Conservation (phyloP, 2,329 filamentous ascomycete genomes). For the Sarocladium brachiariae region DNA sequence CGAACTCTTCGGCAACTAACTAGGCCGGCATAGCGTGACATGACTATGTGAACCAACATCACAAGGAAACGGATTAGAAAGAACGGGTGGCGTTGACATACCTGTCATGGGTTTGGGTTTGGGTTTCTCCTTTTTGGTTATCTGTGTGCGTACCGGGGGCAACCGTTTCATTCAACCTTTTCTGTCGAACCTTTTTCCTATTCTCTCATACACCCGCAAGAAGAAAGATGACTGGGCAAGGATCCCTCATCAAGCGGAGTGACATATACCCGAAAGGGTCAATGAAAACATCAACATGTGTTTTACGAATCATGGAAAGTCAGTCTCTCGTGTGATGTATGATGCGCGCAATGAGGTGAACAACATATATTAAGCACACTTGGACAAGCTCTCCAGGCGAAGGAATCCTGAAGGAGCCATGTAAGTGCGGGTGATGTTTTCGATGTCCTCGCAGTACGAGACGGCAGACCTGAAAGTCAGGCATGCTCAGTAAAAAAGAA, state of each 20-base stretch:
- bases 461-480: too few relatives aligned
- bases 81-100: conserved; percentile 8
- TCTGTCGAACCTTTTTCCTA: neutral
- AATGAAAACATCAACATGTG: conserved; percentile 5
- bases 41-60: conserved; percentile 7
- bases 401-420: too few relatives aligned
- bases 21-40: neutral
- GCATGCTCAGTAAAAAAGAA: too few relatives aligned
- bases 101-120: neutral
- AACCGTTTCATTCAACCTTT: too few relatives aligned
- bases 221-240: conserved; percentile 6
- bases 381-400: neutral
- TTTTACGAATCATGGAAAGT: neutral
- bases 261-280: neutral
- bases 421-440: too few relatives aligned
- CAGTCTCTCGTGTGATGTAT: neutral
- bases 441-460: too few relatives aligned
- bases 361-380: neutral
- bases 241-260: conserved; percentile 5
- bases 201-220: neutral
- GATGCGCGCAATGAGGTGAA: neutral
- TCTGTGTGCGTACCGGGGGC: neutral
- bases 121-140: neutral
- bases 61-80: neutral
- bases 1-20: neutral